Evolutionary conservation across 495 filamentous ascomycete genomes (phyloP).

Genomic region (Aspergillus baeticus): DNA sequence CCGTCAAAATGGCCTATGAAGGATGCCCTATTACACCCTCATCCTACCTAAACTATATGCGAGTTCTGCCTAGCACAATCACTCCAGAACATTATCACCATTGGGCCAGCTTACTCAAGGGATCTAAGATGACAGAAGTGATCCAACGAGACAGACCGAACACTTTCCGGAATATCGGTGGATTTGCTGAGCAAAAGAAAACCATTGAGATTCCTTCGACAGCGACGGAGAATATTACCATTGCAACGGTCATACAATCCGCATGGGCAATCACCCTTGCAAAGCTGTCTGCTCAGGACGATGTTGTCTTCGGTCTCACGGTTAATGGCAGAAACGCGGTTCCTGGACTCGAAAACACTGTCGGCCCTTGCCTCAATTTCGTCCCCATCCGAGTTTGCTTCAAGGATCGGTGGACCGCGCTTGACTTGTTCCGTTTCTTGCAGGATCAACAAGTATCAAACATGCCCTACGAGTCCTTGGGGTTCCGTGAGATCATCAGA

Average conservation of each 20-base stretch:
- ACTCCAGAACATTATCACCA: constrained; percentile 55
- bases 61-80: constrained; percentile 43
- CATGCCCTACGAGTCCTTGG: constrained; percentile 58
- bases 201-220: constrained; percentile 39
- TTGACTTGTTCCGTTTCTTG: constrained; percentile 53
- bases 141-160: constrained; percentile 36
- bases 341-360: constrained; percentile 51
- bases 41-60: constrained; percentile 61
- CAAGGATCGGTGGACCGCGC: constrained; percentile 43
- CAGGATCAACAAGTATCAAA: constrained; percentile 60
- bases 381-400: constrained; percentile 57
- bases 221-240: constrained; percentile 48
- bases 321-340: constrained; percentile 58
- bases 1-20: constrained; percentile 53
- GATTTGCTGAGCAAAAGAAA: constrained; percentile 37
- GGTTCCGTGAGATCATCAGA: constrained; percentile 58
- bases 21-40: constrained; percentile 44
- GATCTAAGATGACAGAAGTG: constrained; percentile 47
- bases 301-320: constrained; percentile 56
- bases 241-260: constrained; percentile 56
- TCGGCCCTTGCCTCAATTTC: constrained; percentile 61
- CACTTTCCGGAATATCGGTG: constrained; percentile 38
- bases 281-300: constrained; percentile 46
- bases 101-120: constrained; percentile 42
- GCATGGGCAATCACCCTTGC: constrained; percentile 56